phyloP scores from a whole-genome alignment of 441 rosid genomes.

The Corymbia citriodora region DNA sequence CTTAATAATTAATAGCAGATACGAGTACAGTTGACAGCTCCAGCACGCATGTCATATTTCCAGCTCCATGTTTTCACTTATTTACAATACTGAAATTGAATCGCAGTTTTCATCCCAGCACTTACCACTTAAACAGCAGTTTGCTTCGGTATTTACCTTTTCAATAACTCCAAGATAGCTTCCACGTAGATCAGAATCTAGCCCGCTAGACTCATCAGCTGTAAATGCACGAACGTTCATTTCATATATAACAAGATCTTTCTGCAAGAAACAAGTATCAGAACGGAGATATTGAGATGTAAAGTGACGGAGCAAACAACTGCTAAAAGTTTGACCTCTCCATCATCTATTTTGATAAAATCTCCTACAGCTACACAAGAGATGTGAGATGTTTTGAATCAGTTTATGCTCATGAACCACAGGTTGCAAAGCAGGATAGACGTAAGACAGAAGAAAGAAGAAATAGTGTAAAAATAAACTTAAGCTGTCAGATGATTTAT shows the following conservation, averaged over 20 bases:
- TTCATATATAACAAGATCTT: constrained; percentile 91
- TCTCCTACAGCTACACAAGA: not conserved
- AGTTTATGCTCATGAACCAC: not conserved
- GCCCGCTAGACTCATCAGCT: constrained; percentile 76
- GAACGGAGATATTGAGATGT: not conserved
- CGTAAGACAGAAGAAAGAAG: not conserved
- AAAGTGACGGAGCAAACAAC: constrained; percentile 1
- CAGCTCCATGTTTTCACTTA: not conserved
- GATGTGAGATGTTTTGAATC: not conserved
- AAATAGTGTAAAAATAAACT: not conserved
- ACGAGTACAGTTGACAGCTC: not conserved
- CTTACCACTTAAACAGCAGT: not conserved
- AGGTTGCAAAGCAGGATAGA: not conserved
- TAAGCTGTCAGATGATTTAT: not conserved
- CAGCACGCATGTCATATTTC: not conserved
- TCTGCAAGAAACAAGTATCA: constrained; percentile 40
- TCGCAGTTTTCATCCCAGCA: not conserved
- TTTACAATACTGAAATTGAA: not conserved
- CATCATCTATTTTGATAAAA: not conserved
- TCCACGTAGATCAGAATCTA: constrained; percentile 60
- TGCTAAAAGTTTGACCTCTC: not conserved
- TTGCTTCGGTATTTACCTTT: constrained; percentile 46
- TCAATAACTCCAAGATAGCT: constrained; percentile 83
- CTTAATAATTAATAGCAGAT: not conserved
- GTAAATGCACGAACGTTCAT: constrained; percentile 97